phyloP scores from a whole-genome alignment of 305 asterid species.

The Fraxinus xanthoxyloides region DNA sequence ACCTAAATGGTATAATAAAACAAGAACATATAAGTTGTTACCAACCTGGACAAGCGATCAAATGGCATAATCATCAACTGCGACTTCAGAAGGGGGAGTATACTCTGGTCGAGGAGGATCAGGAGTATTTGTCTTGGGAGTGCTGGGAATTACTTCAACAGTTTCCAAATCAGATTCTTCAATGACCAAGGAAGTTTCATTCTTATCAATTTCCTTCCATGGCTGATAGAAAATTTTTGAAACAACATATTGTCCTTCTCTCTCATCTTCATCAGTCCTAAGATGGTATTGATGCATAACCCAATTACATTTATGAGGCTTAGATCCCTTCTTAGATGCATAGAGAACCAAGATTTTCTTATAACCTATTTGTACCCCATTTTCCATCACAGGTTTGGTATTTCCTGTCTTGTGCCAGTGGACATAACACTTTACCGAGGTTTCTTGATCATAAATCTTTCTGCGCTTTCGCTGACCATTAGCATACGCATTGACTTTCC shows the following conservation, averaged over 20 bases:
- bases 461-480: slow-evolving; percentile 85
- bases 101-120: slow-evolving; percentile 54
- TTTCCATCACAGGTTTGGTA: slow-evolving; percentile 63
- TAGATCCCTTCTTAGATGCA: slow-evolving; percentile 44
- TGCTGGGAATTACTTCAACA: slow-evolving; percentile 47
- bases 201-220: slow-evolving; percentile 39
- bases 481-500: slow-evolving; percentile 59
- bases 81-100: slow-evolving; percentile 48
- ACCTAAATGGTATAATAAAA: not conserved
- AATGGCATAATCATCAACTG: slow-evolving; percentile 21
- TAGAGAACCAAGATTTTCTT: slow-evolving; percentile 95
- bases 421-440: slow-evolving; percentile 27
- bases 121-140: slow-evolving; percentile 62
- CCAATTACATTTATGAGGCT: slow-evolving; percentile 72
- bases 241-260: slow-evolving; percentile 68
- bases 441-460: slow-evolving; percentile 43
- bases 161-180: slow-evolving; percentile 48
- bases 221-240: slow-evolving; percentile 71
- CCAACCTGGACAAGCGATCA: slow-evolving; percentile 45
- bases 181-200: slow-evolving; percentile 22
- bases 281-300: slow-evolving; percentile 94
- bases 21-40: slow-evolving; percentile 7
- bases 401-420: slow-evolving; percentile 99
- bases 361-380: slow-evolving; percentile 63
- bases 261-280: slow-evolving; percentile 64